These are phyloP conservation scores for Viridothelium virens DNA, from an alignment of 495 filamentous ascomycete genomes.

Conservation along the genomic window DNA sequence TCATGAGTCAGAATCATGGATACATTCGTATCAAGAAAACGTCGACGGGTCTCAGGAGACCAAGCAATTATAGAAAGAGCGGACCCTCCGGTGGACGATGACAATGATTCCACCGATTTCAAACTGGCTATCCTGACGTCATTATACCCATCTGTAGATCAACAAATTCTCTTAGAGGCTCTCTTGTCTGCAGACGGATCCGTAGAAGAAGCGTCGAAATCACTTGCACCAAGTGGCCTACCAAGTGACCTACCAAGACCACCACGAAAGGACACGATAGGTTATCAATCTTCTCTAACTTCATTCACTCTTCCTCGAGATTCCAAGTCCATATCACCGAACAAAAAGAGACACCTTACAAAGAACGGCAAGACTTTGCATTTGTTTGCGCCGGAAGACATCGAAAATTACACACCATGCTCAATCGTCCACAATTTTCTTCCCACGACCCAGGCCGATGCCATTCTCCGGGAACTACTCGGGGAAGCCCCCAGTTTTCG, in stretches of 20 bases:
- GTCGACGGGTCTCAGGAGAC: constrained; percentile 13
- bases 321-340: neutral
- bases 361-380: constrained; percentile 76
- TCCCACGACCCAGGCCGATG: constrained; percentile 57
- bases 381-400: constrained; percentile 69
- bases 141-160: constrained; percentile 55
- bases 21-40: constrained; percentile 48
- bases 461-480: constrained; percentile 67
- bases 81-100: constrained; percentile 40
- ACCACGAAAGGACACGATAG: constrained; percentile 39
- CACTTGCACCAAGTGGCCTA: constrained; percentile 39
- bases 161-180: constrained; percentile 64
- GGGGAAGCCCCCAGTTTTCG: constrained; percentile 67
- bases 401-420: constrained; percentile 75
- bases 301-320: constrained; percentile 17
- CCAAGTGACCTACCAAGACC: constrained; percentile 25
- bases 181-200: constrained; percentile 71
- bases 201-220: constrained; percentile 53
- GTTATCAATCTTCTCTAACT: constrained; percentile 52
- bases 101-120: constrained; percentile 75
- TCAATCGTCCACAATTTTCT: constrained; percentile 90
- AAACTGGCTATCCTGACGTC: constrained; percentile 80
- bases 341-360: constrained; percentile 43
- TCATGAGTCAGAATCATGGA: constrained; percentile 42
- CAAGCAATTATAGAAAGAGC: neutral